Conservation (phyloP, 163 green algal genomes). For the Volvox carteri region DNA sequence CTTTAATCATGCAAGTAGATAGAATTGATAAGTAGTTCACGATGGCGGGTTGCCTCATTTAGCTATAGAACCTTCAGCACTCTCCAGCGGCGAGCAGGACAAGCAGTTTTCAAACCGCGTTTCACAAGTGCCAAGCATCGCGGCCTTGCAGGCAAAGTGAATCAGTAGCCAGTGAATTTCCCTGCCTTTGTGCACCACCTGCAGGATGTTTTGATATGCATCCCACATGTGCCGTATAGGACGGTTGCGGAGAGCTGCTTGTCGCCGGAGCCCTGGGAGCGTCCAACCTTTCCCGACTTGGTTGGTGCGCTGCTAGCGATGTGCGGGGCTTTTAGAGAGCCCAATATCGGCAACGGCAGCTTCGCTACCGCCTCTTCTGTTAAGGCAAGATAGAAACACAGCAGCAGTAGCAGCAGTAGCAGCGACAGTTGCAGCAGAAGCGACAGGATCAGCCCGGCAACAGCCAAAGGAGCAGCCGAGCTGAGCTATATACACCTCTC, state of each 20-base stretch:
- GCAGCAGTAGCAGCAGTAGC: not conserved
- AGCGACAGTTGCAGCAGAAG: not conserved
- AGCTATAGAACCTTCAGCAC: not conserved
- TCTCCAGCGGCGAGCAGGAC: not conserved
- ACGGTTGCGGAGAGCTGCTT: not conserved
- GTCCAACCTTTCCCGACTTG: not conserved
- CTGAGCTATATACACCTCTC: no score
- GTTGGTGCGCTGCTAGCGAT: not conserved
- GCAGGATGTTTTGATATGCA: not conserved
- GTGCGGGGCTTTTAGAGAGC: not conserved
- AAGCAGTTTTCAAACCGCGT: not conserved
- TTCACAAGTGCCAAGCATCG: not conserved
- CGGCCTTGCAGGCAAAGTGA: no score
- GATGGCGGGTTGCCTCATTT: no score
- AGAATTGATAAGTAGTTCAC: no score
- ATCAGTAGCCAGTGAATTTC: not conserved
- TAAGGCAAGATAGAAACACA: not conserved
- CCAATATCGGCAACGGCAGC: no score
- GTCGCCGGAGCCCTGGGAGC: not conserved
- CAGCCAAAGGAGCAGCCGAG: no score
- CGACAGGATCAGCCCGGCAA: not conserved
- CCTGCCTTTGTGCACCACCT: not conserved
- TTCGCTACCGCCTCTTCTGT: not conserved
- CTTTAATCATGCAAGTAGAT: no score
- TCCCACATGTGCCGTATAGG: not conserved